These are phyloP conservation scores for Diacronema lutheri DNA, from an alignment of 78 protist genomes.

Conservation along the genomic window DNA sequence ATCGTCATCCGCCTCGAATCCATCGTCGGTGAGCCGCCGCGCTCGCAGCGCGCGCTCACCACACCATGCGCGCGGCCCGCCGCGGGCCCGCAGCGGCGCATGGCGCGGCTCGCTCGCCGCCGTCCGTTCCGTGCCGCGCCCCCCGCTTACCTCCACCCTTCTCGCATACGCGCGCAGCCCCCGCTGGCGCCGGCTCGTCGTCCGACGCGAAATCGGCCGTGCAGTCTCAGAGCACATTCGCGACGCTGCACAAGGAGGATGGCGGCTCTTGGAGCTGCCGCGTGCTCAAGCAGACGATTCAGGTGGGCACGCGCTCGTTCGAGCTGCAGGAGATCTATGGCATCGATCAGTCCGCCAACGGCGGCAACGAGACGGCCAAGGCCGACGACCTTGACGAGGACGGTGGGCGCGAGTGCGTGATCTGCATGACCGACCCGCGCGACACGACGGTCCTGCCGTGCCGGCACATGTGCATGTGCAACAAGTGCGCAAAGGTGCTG, in stretches of 20 bases:
- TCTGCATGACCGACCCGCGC: constrained; percentile 16
- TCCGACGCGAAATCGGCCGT: neutral
- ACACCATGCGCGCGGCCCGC: no score
- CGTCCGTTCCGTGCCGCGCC: no score
- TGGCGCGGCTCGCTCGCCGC: no score
- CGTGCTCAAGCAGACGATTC: constrained; percentile 50
- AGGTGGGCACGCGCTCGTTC: neutral
- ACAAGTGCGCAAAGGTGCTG: constrained; percentile 61
- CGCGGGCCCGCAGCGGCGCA: no score
- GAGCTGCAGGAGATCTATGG: constrained; percentile 54
- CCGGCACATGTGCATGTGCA: constrained; percentile 83
- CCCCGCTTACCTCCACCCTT: no score
- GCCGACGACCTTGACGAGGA: neutral
- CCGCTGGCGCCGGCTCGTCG: neutral
- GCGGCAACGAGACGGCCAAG: neutral
- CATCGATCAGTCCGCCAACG: neutral
- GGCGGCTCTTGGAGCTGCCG: neutral
- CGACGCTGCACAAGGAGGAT: neutral
- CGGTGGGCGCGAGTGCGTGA: neutral
- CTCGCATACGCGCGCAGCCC: no score
- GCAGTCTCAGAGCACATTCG: constrained; percentile 33
- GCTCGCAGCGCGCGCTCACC: no score
- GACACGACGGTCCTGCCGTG: constrained; percentile 82
- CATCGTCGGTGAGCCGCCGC: neutral
- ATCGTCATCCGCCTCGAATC: constrained; percentile 17